These are phyloP conservation scores for Monoraphidium neglectum DNA, from an alignment of 139 green algal species.

Conservation along the genomic window DNA sequence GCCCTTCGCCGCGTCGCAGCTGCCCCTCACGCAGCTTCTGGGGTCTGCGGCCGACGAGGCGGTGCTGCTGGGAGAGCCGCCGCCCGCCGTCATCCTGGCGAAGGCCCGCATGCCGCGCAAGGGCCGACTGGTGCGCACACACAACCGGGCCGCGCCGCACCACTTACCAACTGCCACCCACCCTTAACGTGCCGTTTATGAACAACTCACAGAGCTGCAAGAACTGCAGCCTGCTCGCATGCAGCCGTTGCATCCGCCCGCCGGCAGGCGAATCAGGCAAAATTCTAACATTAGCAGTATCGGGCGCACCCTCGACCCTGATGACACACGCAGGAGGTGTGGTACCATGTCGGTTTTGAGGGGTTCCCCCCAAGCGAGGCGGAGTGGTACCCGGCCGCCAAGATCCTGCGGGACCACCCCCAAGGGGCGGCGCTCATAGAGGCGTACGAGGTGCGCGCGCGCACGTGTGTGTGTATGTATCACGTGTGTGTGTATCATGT, in stretches of 20 bases:
- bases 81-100: constrained; percentile 25
- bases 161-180: no score
- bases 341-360: constrained; percentile 33
- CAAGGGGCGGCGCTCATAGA: constrained; percentile 16
- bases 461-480: no score
- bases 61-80: constrained; percentile 27
- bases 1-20: constrained; percentile 20
- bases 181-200: no score
- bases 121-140: constrained; percentile 11
- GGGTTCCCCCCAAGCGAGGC: constrained; percentile 24
- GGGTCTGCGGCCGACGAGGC: constrained; percentile 22
- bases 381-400: constrained; percentile 25
- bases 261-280: no score
- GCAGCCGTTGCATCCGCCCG: no score
- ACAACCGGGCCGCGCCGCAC: no score
- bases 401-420: constrained; percentile 19
- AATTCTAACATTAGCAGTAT: no score
- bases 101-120: constrained; percentile 9
- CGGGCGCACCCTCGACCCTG: no score
- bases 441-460: constrained; percentile 28
- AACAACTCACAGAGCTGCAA: no score
- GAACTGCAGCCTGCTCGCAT: no score
- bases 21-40: constrained; percentile 30
- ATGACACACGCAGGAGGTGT: constrained; percentile 34
- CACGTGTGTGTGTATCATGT: no score